phyloP scores from a whole-genome alignment of 2,329 filamentous ascomycete genomes.

The Parascedosporium putredinis region DNA sequence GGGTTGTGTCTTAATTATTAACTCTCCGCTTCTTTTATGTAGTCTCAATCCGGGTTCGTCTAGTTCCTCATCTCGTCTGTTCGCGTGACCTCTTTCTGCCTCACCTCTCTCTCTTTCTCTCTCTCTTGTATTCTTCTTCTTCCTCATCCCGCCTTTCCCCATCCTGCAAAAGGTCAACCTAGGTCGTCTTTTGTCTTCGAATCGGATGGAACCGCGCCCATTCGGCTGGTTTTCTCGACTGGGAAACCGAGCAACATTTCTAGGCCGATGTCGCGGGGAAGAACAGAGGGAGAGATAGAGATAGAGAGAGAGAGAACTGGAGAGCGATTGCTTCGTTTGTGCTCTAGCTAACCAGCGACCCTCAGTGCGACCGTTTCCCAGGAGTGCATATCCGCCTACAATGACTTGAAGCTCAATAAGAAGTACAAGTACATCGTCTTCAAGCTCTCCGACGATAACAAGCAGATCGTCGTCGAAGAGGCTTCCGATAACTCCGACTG shows the following conservation, averaged over 20 bases:
- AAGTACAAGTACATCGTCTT: constrained; percentile 79
- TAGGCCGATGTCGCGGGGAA: too few relatives aligned
- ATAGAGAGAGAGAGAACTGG: too few relatives aligned
- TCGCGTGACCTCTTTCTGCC: constrained; percentile 6
- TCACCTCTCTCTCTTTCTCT: too few relatives aligned
- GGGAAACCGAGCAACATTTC: too few relatives aligned
- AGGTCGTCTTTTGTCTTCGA: too few relatives aligned
- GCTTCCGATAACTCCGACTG: constrained; percentile 57
- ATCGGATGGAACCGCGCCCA: too few relatives aligned
- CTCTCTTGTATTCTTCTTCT: too few relatives aligned
- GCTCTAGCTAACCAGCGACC: neutral
- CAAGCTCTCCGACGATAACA: constrained; percentile 77
- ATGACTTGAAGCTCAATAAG: constrained; percentile 75
- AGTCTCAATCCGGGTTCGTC: constrained; percentile 63
- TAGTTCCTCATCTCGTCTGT: constrained; percentile 15
- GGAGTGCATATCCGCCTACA: constrained; percentile 63
- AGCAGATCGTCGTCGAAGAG: constrained; percentile 72
- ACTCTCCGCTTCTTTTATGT: constrained; percentile 4
- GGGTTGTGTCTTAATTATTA: neutral
- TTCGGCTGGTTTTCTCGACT: neutral
- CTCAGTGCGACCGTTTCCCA: constrained; percentile 59
- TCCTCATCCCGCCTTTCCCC: too few relatives aligned
- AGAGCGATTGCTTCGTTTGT: neutral
- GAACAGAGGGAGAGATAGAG: too few relatives aligned
- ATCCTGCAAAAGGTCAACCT: too few relatives aligned